phyloP scores from a whole-genome alignment of 495 filamentous ascomycete genomes.

The Penicillium lagena region DNA sequence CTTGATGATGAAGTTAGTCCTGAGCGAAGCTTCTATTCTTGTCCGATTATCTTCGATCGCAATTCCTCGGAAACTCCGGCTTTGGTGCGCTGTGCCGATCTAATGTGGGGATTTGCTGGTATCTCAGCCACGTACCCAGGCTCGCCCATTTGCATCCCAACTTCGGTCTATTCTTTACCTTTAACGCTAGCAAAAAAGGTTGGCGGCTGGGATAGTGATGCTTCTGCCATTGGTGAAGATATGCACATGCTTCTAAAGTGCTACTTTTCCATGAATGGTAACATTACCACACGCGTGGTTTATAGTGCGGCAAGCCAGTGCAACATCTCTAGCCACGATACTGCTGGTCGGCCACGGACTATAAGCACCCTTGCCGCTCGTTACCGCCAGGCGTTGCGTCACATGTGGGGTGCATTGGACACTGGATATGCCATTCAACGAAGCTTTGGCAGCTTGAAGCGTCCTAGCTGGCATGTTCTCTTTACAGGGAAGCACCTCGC shows the following conservation, averaged over 20 bases:
- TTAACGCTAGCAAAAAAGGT: conserved; percentile 55
- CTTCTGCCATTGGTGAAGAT: conserved; percentile 65
- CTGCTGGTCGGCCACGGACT: conserved; percentile 37
- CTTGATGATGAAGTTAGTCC: conserved; percentile 38
- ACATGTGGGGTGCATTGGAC: conserved; percentile 70
- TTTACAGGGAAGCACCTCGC: too few relatives aligned
- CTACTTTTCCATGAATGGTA: conserved; percentile 62
- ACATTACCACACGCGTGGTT: conserved; percentile 44
- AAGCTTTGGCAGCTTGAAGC: conserved; percentile 14
- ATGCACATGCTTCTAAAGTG: conserved; percentile 72
- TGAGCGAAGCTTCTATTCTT: conserved; percentile 54
- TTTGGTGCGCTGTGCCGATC: conserved; percentile 63
- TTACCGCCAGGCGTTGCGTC: conserved; percentile 59
- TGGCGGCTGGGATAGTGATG: conserved; percentile 61
- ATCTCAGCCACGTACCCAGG: conserved; percentile 57
- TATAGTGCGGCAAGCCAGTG: conserved; percentile 60
- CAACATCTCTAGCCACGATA: conserved; percentile 52
- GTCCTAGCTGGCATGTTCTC: too few relatives aligned
- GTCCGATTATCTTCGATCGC: conserved; percentile 67
- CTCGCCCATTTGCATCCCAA: conserved; percentile 55
- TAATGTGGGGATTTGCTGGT: conserved; percentile 60
- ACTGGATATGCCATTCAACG: conserved; percentile 48
- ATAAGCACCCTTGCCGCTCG: conserved; percentile 47
- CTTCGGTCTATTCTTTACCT: conserved; percentile 63
- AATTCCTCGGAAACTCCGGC: conserved; percentile 59